Evolutionary conservation across 495 filamentous ascomycete genomes (phyloP).

Genomic region (Cairneyella variabilis): DNA sequence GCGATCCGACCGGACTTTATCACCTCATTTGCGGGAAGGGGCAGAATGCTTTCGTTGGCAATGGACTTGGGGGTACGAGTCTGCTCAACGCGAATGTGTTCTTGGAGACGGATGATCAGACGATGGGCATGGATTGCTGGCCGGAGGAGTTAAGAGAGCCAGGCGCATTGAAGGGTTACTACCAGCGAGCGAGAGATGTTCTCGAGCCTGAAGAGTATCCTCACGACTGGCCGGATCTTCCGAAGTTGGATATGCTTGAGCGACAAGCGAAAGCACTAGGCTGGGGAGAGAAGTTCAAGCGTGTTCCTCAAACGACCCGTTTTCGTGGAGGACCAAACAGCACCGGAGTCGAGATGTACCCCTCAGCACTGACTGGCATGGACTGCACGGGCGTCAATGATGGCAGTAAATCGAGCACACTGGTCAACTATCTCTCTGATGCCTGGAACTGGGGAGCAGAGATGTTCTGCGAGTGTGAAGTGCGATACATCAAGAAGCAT

Average conservation of each 20-base stretch:
- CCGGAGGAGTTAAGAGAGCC: conserved; percentile 52
- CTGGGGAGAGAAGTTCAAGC: conserved; percentile 47
- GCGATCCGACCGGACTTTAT: conserved; percentile 58
- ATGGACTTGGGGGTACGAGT: conserved; percentile 63
- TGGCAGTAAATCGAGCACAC: conserved; percentile 60
- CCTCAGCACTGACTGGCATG: conserved; percentile 55
- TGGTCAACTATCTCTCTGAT: conserved; percentile 66
- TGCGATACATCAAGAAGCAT: conserved; percentile 57
- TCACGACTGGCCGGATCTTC: conserved; percentile 46
- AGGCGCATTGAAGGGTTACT: conserved; percentile 46
- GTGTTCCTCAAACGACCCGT: conserved; percentile 56
- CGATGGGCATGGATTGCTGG: conserved; percentile 53
- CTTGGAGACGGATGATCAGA: conserved; percentile 52
- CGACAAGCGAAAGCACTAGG: conserved; percentile 50
- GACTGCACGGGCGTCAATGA: conserved; percentile 64
- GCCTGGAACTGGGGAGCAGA: conserved; percentile 75
- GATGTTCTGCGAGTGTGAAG: conserved; percentile 69
- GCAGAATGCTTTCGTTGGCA: conserved; percentile 62
- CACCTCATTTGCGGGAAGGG: conserved; percentile 61
- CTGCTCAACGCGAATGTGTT: conserved; percentile 68
- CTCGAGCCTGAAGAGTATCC: conserved; percentile 60
- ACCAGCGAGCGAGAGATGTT: conserved; percentile 49
- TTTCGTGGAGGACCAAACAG: conserved; percentile 58
- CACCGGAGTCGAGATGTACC: conserved; percentile 58
- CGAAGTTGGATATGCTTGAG: conserved; percentile 54